Evolutionary conservation across 192 early-diverging fungal genomes (phyloP).

Genomic region (Rhizophlyctis rosea): DNA sequence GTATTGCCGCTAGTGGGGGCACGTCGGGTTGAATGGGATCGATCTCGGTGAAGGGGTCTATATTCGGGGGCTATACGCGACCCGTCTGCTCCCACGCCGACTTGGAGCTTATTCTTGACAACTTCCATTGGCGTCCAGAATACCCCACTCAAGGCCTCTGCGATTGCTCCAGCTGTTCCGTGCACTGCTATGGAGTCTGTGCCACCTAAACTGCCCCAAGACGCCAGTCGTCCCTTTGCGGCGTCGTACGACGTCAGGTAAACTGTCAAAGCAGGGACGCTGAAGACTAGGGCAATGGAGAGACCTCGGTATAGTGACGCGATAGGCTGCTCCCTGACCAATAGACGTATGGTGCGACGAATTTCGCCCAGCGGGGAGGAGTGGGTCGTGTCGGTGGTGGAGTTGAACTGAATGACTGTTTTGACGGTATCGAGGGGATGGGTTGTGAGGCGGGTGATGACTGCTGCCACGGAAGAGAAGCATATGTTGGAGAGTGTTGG

Average conservation of each 20-base stretch:
- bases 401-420: conserved; percentile 58
- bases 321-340: background rate
- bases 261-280: conserved; percentile 67
- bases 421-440: conserved; percentile 81
- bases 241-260: conserved; percentile 71
- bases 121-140: conserved; percentile 89
- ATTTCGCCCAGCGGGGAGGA: conserved; percentile 2
- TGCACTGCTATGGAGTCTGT: conserved; percentile 51
- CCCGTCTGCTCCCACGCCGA: conserved; percentile 17
- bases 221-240: conserved; percentile 44
- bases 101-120: conserved; percentile 71
- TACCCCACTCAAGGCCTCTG: conserved; percentile 64
- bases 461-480: conserved; percentile 49
- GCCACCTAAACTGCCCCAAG: conserved; percentile 14
- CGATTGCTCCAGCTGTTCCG: conserved; percentile 50
- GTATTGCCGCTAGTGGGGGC: conserved; percentile 5
- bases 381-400: conserved; percentile 17
- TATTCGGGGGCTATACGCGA: too few relatives aligned
- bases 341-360: conserved; percentile 9
- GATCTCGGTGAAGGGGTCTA: background rate
- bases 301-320: conserved; percentile 65
- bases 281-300: conserved; percentile 61
- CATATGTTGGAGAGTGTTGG: conserved; percentile 14
- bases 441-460: conserved; percentile 56
- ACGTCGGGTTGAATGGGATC: background rate